Percentiles rank a stretch among this genome's conserved stretches.
These are phyloP conservation scores for Teunomyces tritomae DNA, from an alignment of 805 yeast species.

Conservation along the genomic window DNA sequence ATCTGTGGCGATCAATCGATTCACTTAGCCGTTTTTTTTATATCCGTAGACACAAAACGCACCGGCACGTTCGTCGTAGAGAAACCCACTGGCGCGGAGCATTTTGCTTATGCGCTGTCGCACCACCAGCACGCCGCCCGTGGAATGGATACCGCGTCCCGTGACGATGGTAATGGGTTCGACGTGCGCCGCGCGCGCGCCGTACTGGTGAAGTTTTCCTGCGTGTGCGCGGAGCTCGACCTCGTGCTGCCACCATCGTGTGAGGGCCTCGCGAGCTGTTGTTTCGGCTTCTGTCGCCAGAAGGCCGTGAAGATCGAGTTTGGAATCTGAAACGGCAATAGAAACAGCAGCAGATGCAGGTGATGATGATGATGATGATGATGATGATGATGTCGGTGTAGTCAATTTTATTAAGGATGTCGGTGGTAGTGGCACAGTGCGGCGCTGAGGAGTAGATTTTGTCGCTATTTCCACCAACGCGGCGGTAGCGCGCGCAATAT, in stretches of 20 bases:
- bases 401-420: background rate
- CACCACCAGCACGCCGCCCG: slow-evolving; percentile 52
- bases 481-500: background rate
- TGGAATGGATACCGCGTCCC: slow-evolving; percentile 71
- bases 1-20: background rate
- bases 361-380: background rate
- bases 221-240: slow-evolving; percentile 34
- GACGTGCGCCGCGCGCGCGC: slow-evolving; percentile 38
- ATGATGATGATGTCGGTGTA: background rate
- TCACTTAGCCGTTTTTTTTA: background rate
- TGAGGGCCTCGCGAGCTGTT: slow-evolving; percentile 33
- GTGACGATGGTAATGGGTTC: slow-evolving; percentile 52
- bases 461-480: background rate
- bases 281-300: slow-evolving; percentile 46
- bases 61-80: slow-evolving; percentile 48
- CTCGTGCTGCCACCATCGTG: slow-evolving; percentile 67
- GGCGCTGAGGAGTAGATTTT: background rate
- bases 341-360: background rate
- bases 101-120: slow-evolving; percentile 39
- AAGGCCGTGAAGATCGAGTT: slow-evolving; percentile 58
- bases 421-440: too few relatives aligned
- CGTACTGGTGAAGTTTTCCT: slow-evolving; percentile 34
- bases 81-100: slow-evolving; percentile 36
- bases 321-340: background rate
- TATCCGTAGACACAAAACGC: slow-evolving; percentile 43